Base-by-base conservation (phyloP, 768 basidiomycete genomes). In the Macrocybe gigantea region DNA sequence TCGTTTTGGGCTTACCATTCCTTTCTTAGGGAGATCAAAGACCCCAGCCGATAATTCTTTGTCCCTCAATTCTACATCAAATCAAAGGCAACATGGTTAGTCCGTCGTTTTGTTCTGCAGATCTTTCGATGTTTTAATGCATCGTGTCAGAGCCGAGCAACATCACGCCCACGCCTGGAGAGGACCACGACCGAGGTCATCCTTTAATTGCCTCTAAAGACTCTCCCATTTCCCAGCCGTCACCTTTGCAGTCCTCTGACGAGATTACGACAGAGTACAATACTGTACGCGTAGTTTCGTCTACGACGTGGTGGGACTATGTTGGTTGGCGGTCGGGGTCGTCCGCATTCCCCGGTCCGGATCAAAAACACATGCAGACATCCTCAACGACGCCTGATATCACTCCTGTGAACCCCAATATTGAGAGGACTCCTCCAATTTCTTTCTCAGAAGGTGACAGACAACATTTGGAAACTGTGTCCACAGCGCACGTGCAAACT, bases 271-370 rank as follows among this genome's bases (percentile, higher is more conserved):
- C 11, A 41, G 15, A 15, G 8, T 44, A 34, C n/a, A 10, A 31
- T 31, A 7, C 5, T 38, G 31, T 29, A 11, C 11, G 51, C 2
- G 9, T 30, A 48, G 35, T 9, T 42, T 36, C 61, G 0, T 55
- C 59, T 11, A 52, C 59, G 8, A 66, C 73, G 0, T 81, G 79
- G 80, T 79, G 74, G 79, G 59, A 66, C 14, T 78, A 77, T 51
- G 50, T 81, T 5, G 69, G 72, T 7, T 74, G 74, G 74, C 53
- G 56, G 44, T 45, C 55, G 1, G 40, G 50, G 15, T 6, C 50
- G 6, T 14, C 34, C 2, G 33, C 46, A n/a, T 32, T 42, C 5
- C 12, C 41, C 10, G 42, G 32, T 3, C 12, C 41, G 5, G 15
- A 15, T n/a, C 11, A 29, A 12, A 46, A 35, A 42, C 5, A 15